Evolutionary conservation across 352 stramenopile genomes (phyloP).

Genomic region (Globisporangium rhizosaccharum): DNA sequence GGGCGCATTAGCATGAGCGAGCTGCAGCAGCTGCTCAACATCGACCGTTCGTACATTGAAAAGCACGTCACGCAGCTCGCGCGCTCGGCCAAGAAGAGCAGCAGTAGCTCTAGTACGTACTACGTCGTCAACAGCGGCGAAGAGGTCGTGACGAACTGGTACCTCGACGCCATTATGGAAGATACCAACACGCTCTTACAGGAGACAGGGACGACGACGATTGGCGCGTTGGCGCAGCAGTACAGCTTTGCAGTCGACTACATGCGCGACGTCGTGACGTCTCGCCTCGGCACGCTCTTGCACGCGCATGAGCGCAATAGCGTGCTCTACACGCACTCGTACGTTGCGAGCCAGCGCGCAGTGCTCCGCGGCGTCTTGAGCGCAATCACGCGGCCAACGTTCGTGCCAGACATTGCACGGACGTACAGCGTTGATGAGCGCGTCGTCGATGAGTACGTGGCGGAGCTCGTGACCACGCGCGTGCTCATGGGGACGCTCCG

Average conservation of each 20-base stretch:
- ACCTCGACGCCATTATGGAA: constrained; percentile 83
- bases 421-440: constrained; percentile 57
- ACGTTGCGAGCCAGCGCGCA: constrained; percentile 57
- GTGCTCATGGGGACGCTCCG: constrained; percentile 59
- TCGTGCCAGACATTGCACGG: constrained; percentile 59
- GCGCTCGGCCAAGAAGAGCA: constrained; percentile 11
- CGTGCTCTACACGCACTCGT: constrained; percentile 74
- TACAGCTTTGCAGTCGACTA: constrained; percentile 81
- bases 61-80: constrained; percentile 48
- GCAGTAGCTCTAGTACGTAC: constrained; percentile 32
- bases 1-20: constrained; percentile 63
- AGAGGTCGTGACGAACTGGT: constrained; percentile 76
- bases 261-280: constrained; percentile 66
- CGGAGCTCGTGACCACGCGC: constrained; percentile 45
- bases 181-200: constrained; percentile 75
- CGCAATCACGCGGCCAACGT: constrained; percentile 58
- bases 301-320: constrained; percentile 56
- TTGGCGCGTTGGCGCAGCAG: constrained; percentile 75
- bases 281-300: constrained; percentile 58
- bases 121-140: constrained; percentile 67
- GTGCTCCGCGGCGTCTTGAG: constrained; percentile 61
- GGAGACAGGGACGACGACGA: constrained; percentile 53
- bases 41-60: constrained; percentile 71
- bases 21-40: constrained; percentile 61
- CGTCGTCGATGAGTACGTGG: constrained; percentile 51